A percentile compares a stretch with the other conserved stretches of the same genome.
These are phyloP conservation scores for Tricholoma matsutake DNA, from an alignment of 768 basidiomycete species.

Conservation along the genomic window DNA sequence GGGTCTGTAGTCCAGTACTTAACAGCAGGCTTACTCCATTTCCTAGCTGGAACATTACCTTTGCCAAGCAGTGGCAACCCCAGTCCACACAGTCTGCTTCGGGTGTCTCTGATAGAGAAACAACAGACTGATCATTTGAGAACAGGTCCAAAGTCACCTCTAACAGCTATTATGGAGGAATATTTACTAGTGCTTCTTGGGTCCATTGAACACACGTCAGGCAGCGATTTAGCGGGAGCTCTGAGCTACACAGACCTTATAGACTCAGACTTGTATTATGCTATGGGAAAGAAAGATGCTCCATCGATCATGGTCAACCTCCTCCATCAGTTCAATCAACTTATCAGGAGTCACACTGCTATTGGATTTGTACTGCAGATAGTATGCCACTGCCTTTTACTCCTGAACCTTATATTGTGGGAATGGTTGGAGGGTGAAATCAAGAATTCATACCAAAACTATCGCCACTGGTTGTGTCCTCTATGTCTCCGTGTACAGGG, in stretches of 20 bases:
- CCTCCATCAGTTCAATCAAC: neutral
- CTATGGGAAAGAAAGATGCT: neutral
- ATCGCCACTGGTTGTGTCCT: neutral
- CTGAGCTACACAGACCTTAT: neutral
- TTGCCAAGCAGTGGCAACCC: neutral
- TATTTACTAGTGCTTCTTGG: neutral
- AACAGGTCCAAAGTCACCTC: neutral
- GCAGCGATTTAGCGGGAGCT: neutral
- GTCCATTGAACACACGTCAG: neutral
- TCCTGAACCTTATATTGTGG: neutral
- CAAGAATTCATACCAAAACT: neutral
- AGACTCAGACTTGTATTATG: neutral
- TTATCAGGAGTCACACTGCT: neutral
- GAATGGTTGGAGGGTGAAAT: neutral
- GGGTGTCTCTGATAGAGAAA: neutral
- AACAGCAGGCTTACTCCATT: neutral
- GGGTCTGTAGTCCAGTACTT: neutral
- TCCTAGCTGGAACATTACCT: neutral
- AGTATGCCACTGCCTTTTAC: neutral
- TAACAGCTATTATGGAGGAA: neutral
- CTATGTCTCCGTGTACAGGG: neutral
- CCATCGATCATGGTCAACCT: neutral
- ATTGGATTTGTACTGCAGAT: neutral
- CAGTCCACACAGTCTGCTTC: neutral
- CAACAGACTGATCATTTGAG: neutral